Base-by-base conservation (phyloP, 371 early-diverging fungal genomes). In the Gilbertella persicaria region DNA sequence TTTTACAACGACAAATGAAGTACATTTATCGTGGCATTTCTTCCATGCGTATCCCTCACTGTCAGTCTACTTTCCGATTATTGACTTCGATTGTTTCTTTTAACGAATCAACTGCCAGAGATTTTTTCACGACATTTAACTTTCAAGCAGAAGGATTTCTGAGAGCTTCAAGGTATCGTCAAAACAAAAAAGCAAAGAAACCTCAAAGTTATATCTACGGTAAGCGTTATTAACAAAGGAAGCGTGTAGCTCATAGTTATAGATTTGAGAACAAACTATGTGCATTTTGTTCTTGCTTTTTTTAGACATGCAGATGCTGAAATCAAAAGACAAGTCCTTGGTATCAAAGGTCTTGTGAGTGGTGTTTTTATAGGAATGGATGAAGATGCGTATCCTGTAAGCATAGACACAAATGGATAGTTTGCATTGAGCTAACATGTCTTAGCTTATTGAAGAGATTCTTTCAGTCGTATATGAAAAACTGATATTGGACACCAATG, bases 21-120 rank as follows among this genome's bases (percentile, higher is more conserved):
- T 93, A 89, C 66, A 79, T 97, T 20, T 94, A 94, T 64, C 80
- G 90, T 24, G 94, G 92, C 26, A 79, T 96, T 76, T 90, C 88
- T 2, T 75, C 80, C 8, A 88, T 93, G 49, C 55, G 68, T 43
- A 62, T 71, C 41, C 69, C 72, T 28, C 67, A 69, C 7, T 69
- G 69, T 45, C 67, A 69, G 41, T 64, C 78, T 1, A 69, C 68
- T 8, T 71, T 71, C 48, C 56, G 63, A 16, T 45, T 78, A 10
- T 39, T 78, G 36, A 64, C 64, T 9, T 55, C 78, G 0, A 71
- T 78, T 25, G 67, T 63, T 4, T 65, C 74, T 8, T 67, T 78
- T 24, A 67, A 64, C n/a, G 62, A 64, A 45, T 33, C 72, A 30
- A 65, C 69, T 6, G 54, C 72, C 16, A 62, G 60, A 48, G 78